phyloP scores from a whole-genome alignment of 2,329 filamentous ascomycete genomes.

The Hypoxylon sp. region DNA sequence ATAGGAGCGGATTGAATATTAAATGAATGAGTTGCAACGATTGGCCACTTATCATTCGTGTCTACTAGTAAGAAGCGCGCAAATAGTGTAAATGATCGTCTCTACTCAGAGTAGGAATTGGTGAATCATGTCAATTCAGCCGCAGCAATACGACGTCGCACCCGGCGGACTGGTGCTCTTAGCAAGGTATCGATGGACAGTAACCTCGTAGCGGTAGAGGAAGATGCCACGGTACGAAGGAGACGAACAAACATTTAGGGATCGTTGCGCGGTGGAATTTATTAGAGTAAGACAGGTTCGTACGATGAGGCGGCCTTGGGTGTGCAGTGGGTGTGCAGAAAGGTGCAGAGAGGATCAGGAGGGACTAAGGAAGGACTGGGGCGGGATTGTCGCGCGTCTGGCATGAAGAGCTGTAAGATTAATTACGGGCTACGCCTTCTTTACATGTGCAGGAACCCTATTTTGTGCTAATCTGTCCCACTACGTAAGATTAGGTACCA shows the following conservation, averaged over 20 bases:
- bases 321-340: background rate
- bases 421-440: slow-evolving; percentile 24
- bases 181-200: slow-evolving; percentile 17
- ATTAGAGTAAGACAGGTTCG: background rate
- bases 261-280: background rate
- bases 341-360: background rate
- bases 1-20: background rate
- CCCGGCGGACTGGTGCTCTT: slow-evolving; percentile 13
- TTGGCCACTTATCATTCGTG: slow-evolving; percentile 5
- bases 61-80: slow-evolving; percentile 12
- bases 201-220: slow-evolving; percentile 21
- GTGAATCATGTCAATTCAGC: slow-evolving; percentile 28
- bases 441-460: slow-evolving; percentile 27
- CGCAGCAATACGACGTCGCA: slow-evolving; percentile 39
- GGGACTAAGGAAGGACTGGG: background rate
- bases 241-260: slow-evolving; percentile 36
- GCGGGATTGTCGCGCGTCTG: slow-evolving; percentile 26
- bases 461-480: slow-evolving; percentile 25
- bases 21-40: background rate
- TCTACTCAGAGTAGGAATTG: slow-evolving; percentile 12
- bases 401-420: slow-evolving; percentile 31
- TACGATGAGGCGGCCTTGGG: background rate
- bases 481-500: slow-evolving; percentile 39
- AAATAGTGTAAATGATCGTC: slow-evolving; percentile 9
- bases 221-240: slow-evolving; percentile 18